Evolutionary conservation across 2,329 filamentous ascomycete species (phyloP), one percentile per base, ranked within the genome.

Genomic region (Chaetomiaceae sp.): DNA sequence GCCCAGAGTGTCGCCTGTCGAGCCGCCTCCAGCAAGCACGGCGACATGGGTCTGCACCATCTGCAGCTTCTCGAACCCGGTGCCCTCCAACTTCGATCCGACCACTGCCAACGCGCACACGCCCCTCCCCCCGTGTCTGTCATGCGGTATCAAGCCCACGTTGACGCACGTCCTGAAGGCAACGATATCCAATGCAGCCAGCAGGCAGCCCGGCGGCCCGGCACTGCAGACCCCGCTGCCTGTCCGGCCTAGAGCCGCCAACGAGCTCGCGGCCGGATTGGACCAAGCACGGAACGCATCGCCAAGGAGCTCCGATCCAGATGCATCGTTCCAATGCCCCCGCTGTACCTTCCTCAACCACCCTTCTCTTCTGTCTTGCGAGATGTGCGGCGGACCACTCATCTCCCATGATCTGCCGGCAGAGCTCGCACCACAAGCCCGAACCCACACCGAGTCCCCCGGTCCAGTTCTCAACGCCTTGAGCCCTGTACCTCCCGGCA

Each of bases 41-140:
- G 89, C 89, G 6, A 96, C 91, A 4, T 97, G 92, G 92, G 85
- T 97, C 19, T 97, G 92, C 72, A 87, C 89, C 1, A 97, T 97
- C 64, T 97, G 92, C 76, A 92, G 88, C 61, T 95, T 95, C 66
- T 92, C 91, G 9, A 97, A 97, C 65, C 87, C 89, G 0, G 84
- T 96, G 1, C 91, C 94, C 0, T 88, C 89, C 34, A 96, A 96
- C 68, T 97, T 97, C 68, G 92, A 97, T 64, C 88, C 91, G 0
- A 79, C 85, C 1, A 85, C 87, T 2, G 90, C 90, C 8, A 94
- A 83, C 57, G 82, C 85, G 19, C 83, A 90, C 58, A 95, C 88
- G 5, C 86, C 85, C 8, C 73, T 96, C 20, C 88, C 91, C 3
- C 89, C 92, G 61, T 99, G 94, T 67, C 75, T 96, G 50, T 88